Conservation (phyloP, 129 eudicot genomes). For the Tagetes patula region DNA sequence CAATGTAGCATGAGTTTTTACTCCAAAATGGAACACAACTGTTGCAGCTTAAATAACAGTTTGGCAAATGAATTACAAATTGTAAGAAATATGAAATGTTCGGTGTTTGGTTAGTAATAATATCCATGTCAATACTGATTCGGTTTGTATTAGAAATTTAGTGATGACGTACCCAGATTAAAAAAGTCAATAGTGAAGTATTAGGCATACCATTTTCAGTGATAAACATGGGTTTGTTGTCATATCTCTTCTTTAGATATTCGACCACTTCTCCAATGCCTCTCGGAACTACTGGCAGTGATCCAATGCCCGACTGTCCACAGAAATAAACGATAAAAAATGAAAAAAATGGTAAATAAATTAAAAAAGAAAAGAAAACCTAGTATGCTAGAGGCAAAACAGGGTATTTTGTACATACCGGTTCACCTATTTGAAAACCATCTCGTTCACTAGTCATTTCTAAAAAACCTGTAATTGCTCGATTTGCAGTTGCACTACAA, state of each 20-base stretch:
- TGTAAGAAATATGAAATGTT: not conserved
- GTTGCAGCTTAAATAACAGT: not conserved
- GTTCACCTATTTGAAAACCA: conserved; percentile 69
- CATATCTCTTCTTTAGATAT: conserved; percentile 65
- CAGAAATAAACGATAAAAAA: conserved; percentile 20
- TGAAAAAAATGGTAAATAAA: not conserved
- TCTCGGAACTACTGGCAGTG: conserved; percentile 67
- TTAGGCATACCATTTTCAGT: conserved; percentile 82
- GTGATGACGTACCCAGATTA: conserved; percentile 4
- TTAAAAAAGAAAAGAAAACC: not conserved
- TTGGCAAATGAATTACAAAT: not conserved
- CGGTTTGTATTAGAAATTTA: not conserved
- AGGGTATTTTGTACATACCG: conserved; percentile 35
- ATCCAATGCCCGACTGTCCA: conserved; percentile 52
- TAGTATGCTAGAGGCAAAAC: not conserved
- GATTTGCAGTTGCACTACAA: conserved; percentile 43
- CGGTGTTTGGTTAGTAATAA: conserved; percentile 1
- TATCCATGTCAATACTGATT: conserved; percentile 1
- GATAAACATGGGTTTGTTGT: conserved; percentile 73
- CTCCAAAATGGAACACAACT: not conserved
- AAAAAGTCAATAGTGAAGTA: not conserved
- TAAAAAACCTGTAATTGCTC: conserved; percentile 52
- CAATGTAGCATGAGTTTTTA: not conserved
- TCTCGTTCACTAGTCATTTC: conserved; percentile 37
- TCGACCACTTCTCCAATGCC: conserved; percentile 63